Conservation (phyloP, 768 basidiomycete species). For the Auriscalpium orientale region DNA sequence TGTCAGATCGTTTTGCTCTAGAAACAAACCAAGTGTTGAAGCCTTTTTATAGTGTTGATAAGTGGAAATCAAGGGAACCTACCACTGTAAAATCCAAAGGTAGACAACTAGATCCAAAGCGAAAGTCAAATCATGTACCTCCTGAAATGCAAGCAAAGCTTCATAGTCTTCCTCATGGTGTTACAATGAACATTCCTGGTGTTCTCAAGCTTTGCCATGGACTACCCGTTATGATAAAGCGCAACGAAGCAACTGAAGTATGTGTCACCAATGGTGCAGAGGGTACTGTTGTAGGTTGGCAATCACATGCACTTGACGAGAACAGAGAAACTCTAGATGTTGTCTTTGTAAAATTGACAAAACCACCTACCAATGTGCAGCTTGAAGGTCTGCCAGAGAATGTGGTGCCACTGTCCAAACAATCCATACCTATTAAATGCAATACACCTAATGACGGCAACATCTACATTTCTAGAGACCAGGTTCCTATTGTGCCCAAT, state of each 20-base stretch:
- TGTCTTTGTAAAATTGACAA: conserved; percentile 11
- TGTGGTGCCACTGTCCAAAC: conserved; percentile 12
- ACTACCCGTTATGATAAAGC: conserved; percentile 18
- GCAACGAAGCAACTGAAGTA: conserved; percentile 18
- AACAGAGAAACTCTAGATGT: conserved; percentile 1
- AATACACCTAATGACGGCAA: conserved; percentile 2
- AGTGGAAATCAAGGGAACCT: too few species aligned
- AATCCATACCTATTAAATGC: background rate
- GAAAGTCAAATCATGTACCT: background rate
- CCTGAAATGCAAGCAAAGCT: conserved; percentile 9
- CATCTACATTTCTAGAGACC: background rate
- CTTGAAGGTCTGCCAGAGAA: conserved; percentile 11
- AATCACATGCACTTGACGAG: background rate
- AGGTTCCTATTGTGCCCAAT: conserved; percentile 14
- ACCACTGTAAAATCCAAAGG: background rate
- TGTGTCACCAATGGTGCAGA: conserved; percentile 21
- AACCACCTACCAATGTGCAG: conserved; percentile 1
- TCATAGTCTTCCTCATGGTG: conserved; percentile 16
- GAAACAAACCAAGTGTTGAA: conserved; percentile 22
- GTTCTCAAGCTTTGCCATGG: conserved; percentile 14
- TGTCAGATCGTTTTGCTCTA: conserved; percentile 24
- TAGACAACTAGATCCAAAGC: background rate
- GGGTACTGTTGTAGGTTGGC: conserved; percentile 12
- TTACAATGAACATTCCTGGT: conserved; percentile 14
- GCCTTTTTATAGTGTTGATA: conserved; percentile 22